Base-by-base conservation (phyloP, 2,329 filamentous ascomycete genomes). In the Alternaria metachromatica region DNA sequence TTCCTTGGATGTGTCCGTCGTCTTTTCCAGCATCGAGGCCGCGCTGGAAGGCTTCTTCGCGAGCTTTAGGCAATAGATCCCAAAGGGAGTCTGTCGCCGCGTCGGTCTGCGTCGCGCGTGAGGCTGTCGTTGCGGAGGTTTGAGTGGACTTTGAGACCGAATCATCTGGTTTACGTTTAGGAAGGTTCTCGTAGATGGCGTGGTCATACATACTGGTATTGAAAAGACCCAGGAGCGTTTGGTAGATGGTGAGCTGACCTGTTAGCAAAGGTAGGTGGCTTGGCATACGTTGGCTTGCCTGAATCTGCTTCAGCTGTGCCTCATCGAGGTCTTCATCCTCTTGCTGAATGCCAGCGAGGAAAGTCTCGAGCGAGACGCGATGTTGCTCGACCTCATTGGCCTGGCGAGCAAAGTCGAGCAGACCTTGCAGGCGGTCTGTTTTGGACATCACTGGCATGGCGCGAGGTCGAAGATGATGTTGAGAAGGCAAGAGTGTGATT, bases 81-180 rank as follows among this genome's bases (percentile, higher is more conserved):
- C 58, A 55, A 5, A 60, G 58, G 9, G 58, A 55, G 15, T 48
- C 46, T 4, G 58, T 60, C 15, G 50, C 58, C 8, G 50, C 43
- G n/a, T 60, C 50, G 26, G 58, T 60, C n/a, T 60, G 58, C 21
- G 26, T 18, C 13, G 58, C 43, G 2, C 30, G n/a, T 25, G 58
- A 55, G 5, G 12, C 44, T 12, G 44, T 37, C 15, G 6, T 12
- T 10, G 20, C 4, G 41, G 23, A n/a, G 12, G 20, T n/a, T 45
- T 55, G 49, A 4, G 50, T 46, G 6, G 43, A 1, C 6, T 45
- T 33, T 1, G 50, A 44, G 43, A 28, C 12, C 12, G 20, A 15
- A 21, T 1, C 11, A 15, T 18, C 55, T 59, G 33, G 4, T 10
- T 15, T 7, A 8, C 18, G 26, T 20, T 63, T 25, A 63, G 26